A percentile compares a stretch with the other conserved stretches of the same genome.
These are phyloP conservation scores for Mycena capillaripes DNA, from an alignment of 768 basidiomycete genomes.

Conservation along the genomic window DNA sequence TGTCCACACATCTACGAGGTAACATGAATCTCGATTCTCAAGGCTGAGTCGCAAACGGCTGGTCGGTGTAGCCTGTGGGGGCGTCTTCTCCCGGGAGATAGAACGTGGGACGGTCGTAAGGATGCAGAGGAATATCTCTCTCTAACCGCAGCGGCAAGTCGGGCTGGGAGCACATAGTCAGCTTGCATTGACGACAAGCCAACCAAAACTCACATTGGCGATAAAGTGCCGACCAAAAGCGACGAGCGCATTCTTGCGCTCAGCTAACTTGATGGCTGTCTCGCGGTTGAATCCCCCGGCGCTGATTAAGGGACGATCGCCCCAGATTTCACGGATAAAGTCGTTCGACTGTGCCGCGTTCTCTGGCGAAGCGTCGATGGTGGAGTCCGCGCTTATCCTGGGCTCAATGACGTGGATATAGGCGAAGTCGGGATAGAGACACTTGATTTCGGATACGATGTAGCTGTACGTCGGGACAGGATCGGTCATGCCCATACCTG, in stretches of 20 bases:
- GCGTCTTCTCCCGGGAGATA: slow-evolving; percentile 38
- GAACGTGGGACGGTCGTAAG: slow-evolving; percentile 47
- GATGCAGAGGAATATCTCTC: slow-evolving; percentile 44
- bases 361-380: slow-evolving; percentile 3
- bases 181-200: neutral
- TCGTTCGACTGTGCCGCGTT: slow-evolving; percentile 41
- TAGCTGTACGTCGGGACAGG: slow-evolving; percentile 50
- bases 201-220: slow-evolving; percentile 20
- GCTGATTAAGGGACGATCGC: slow-evolving; percentile 43
- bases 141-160: slow-evolving; percentile 46
- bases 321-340: slow-evolving; percentile 49
- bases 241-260: slow-evolving; percentile 12
- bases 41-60: slow-evolving; percentile 37
- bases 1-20: no score
- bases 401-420: slow-evolving; percentile 55
- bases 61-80: slow-evolving; percentile 48
- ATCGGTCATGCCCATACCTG: slow-evolving; percentile 48
- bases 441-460: slow-evolving; percentile 41
- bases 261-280: slow-evolving; percentile 41
- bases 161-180: slow-evolving; percentile 38
- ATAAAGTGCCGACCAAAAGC: slow-evolving; percentile 21
- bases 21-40: no score
- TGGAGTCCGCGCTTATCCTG: slow-evolving; percentile 38
- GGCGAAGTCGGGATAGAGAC: slow-evolving; percentile 48
- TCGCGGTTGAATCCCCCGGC: slow-evolving; percentile 48